Evolutionary conservation across 768 basidiomycete species (phyloP).

Genomic region (Tephrocybe sp.): DNA sequence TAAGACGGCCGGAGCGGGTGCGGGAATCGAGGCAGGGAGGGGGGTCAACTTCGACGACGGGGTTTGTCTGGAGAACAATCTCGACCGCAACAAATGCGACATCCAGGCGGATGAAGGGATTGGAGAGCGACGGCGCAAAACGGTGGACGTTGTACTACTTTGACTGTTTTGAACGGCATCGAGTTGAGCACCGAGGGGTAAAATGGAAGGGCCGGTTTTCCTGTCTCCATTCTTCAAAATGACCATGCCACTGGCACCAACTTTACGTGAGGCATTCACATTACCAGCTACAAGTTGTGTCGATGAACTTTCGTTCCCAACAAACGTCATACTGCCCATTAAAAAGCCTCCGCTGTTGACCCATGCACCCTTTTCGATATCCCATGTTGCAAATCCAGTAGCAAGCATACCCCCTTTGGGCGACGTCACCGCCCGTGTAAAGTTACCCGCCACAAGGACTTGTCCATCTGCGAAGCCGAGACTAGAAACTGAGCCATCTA

Average conservation of each 20-base stretch:
- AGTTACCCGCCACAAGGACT: conserved; percentile 73
- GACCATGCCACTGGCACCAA: conserved; percentile 79
- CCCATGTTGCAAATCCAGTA: conserved; percentile 77
- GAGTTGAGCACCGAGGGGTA: conserved; percentile 60
- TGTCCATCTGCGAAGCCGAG: conserved; percentile 49
- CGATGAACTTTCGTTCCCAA: conserved; percentile 61
- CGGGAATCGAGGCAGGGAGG: conserved; percentile 54
- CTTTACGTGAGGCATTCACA: conserved; percentile 50
- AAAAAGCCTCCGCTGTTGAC: conserved; percentile 72
- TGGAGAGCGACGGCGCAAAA: conserved; percentile 38
- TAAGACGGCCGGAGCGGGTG: conserved; percentile 77
- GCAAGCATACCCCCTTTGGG: conserved; percentile 32
- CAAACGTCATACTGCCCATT: conserved; percentile 64
- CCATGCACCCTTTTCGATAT: conserved; percentile 61
- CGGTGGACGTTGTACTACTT: conserved; percentile 24
- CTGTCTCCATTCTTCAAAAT: conserved; percentile 64
- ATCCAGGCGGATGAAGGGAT: conserved; percentile 43
- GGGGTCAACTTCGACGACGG: conserved; percentile 37
- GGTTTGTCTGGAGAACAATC: conserved; percentile 54
- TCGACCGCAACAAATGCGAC: conserved; percentile 40
- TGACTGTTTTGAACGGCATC: conserved; percentile 34
- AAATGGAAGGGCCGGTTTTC: conserved; percentile 51
- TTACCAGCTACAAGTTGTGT: conserved; percentile 71
- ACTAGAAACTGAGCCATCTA: conserved; percentile 71
- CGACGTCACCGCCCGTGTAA: conserved; percentile 46